A percentile compares a stretch with the other conserved stretches of the same genome.
Evolutionary conservation across 768 basidiomycete genomes (phyloP).

Genomic region (Tylopilus plumbeoviolaceoides): DNA sequence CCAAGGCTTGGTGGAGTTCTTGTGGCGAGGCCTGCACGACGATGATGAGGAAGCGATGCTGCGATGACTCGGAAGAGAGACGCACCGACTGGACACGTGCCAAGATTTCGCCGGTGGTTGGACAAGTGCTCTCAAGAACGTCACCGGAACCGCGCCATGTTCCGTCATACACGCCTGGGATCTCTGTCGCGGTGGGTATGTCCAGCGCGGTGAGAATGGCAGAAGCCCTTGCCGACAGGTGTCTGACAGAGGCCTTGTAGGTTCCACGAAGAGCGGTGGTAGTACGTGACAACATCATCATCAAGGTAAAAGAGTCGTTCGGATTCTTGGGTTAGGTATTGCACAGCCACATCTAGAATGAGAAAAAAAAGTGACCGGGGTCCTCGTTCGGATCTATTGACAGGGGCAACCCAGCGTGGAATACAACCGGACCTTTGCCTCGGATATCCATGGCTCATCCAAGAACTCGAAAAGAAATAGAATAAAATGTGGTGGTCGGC

Average conservation of each 20-base stretch:
- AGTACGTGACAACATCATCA: constrained; percentile 24
- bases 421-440: constrained; percentile 16
- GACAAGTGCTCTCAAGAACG: constrained; percentile 67
- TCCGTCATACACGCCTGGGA: constrained; percentile 80
- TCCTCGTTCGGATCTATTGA: constrained; percentile 19
- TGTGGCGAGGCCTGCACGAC: constrained; percentile 54
- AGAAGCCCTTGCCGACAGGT: constrained; percentile 68
- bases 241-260: constrained; percentile 28
- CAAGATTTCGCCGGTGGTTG: constrained; percentile 82
- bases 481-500: not conserved
- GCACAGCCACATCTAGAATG: constrained; percentile 19
- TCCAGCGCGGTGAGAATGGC: constrained; percentile 60
- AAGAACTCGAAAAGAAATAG: no score
- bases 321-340: constrained; percentile 5
- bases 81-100: constrained; percentile 69
- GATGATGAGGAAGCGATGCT: constrained; percentile 11
- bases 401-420: constrained; percentile 31
- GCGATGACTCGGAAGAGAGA: constrained; percentile 3
- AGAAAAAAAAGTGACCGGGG: constrained; percentile 15
- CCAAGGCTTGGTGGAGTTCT: constrained; percentile 68
- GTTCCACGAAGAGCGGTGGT: constrained; percentile 8
- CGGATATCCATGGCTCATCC: constrained; percentile 14
- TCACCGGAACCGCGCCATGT: constrained; percentile 76
- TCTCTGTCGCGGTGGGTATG: constrained; percentile 50
- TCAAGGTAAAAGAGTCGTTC: no score